phyloP scores from a whole-genome alignment of 805 yeast species.

The Saccharomycopsis javanensis region DNA sequence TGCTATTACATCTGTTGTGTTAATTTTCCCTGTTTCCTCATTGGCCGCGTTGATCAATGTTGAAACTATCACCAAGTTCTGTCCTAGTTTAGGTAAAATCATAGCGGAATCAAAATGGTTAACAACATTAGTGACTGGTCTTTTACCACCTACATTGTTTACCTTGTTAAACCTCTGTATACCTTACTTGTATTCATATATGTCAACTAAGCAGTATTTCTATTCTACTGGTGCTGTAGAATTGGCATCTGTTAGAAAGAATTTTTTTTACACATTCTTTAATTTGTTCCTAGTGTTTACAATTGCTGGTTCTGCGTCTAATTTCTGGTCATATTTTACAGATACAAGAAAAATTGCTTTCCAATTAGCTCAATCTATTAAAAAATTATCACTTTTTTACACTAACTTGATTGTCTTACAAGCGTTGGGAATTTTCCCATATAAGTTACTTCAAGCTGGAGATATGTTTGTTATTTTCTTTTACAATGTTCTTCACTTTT shows the following conservation, averaged over 20 bases:
- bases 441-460: slow-evolving; percentile 44
- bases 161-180: slow-evolving; percentile 41
- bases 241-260: slow-evolving; percentile 45
- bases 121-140: slow-evolving; percentile 49
- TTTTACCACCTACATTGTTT: slow-evolving; percentile 52
- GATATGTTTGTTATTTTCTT: slow-evolving; percentile 39
- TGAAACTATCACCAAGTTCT: slow-evolving; percentile 43
- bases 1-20: slow-evolving; percentile 39
- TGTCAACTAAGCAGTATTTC: slow-evolving; percentile 43
- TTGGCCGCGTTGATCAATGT: slow-evolving; percentile 48
- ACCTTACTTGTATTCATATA: slow-evolving; percentile 46
- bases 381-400: slow-evolving; percentile 43
- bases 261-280: slow-evolving; percentile 51
- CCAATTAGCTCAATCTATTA: slow-evolving; percentile 43
- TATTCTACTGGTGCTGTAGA: slow-evolving; percentile 51
- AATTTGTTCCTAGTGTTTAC: slow-evolving; percentile 53
- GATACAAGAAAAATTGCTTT: slow-evolving; percentile 53
- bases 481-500: slow-evolving; percentile 28
- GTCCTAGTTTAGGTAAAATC: slow-evolving; percentile 51
- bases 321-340: slow-evolving; percentile 45
- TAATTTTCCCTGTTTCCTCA: slow-evolving; percentile 46
- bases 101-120: slow-evolving; percentile 41
- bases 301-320: slow-evolving; percentile 51
- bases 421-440: slow-evolving; percentile 58
- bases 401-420: slow-evolving; percentile 58